Conservation (phyloP, 352 stramenopile species). For the Globisporangium recalcitrans region DNA sequence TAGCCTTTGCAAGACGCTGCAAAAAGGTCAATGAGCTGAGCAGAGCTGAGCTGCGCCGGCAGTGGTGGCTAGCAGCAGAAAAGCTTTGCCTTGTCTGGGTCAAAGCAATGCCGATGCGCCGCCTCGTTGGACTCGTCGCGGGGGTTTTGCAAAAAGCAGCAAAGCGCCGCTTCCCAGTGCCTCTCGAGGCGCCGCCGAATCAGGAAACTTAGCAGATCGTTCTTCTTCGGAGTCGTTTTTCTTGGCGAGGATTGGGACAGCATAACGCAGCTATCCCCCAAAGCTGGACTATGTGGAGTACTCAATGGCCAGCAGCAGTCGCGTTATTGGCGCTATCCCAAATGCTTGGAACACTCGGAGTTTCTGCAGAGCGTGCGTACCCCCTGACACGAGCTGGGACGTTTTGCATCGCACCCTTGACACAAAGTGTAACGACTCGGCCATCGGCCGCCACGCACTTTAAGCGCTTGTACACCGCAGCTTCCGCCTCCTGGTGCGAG, state of each 20-base stretch:
- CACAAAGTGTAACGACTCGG: neutral
- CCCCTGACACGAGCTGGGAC: neutral
- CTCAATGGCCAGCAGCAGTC: too few species aligned
- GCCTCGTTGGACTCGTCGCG: neutral
- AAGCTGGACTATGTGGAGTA: too few species aligned
- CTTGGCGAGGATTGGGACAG: neutral
- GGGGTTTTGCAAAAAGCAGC: neutral
- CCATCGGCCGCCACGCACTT: neutral
- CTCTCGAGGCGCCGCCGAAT: neutral
- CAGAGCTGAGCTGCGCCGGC: neutral
- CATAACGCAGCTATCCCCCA: neutral
- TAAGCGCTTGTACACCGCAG: neutral
- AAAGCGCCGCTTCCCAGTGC: neutral
- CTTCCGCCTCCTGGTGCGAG: too few species aligned
- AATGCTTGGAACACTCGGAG: too few species aligned
- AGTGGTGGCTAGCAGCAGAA: neutral
- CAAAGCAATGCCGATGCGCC: conserved; percentile 1
- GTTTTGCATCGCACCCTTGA: neutral
- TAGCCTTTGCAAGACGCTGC: neutral
- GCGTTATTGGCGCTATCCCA: too few species aligned
- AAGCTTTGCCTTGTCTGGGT: neutral
- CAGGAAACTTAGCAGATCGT: neutral
- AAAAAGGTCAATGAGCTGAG: neutral
- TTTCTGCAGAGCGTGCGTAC: too few species aligned
- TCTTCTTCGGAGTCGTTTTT: neutral